Evolutionary conservation across 305 asterid genomes (phyloP).

Genomic region (Fraxinus ornus): DNA sequence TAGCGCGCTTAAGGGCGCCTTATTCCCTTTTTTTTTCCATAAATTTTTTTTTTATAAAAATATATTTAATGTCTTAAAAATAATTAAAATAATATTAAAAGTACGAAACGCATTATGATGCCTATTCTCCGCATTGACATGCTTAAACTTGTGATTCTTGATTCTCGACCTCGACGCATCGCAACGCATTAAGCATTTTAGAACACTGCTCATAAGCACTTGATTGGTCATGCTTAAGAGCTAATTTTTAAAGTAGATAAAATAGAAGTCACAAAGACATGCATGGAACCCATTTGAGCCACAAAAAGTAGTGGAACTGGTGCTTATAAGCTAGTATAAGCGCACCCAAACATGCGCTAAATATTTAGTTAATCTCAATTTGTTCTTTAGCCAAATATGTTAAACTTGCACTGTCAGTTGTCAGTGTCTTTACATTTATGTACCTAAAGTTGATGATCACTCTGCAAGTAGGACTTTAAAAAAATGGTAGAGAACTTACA

Average conservation of each 20-base stretch:
- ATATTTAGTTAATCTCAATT: not conserved
- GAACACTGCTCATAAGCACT: not conserved
- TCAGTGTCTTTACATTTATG: not conserved
- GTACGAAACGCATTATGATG: too few relatives aligned
- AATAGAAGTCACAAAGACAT: not conserved
- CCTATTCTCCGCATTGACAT: too few relatives aligned
- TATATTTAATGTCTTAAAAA: too few relatives aligned
- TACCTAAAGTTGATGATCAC: not conserved
- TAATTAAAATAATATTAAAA: too few relatives aligned
- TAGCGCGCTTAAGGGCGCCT: too few relatives aligned
- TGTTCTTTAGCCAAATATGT: not conserved
- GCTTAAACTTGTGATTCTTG: too few relatives aligned
- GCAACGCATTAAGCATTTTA: too few relatives aligned
- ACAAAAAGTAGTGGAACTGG: not conserved
- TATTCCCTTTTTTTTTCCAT: too few relatives aligned
- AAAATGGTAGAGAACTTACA: not conserved
- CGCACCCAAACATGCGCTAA: not conserved
- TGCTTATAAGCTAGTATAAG: not conserved
- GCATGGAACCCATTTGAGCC: not conserved
- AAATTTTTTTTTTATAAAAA: too few relatives aligned
- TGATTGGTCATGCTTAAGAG: not conserved
- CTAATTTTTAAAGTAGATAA: not conserved
- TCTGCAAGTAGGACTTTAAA: too few relatives aligned
- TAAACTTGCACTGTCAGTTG: not conserved
- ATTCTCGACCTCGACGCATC: too few relatives aligned